Base-by-base conservation (phyloP, 495 filamentous ascomycete species). In the Neurospora intermedia region DNA sequence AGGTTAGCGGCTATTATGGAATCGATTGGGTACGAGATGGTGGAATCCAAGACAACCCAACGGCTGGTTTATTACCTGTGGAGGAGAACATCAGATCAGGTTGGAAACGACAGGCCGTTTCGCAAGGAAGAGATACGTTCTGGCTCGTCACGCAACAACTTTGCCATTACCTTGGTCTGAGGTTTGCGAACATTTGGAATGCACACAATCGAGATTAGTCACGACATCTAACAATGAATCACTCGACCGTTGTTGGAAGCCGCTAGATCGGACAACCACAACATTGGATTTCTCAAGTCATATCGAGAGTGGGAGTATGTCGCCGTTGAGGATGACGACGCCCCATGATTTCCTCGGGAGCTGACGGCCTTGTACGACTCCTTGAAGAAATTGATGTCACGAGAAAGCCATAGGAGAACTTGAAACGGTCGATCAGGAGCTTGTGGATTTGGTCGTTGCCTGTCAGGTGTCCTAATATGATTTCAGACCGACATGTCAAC, bases 31-130 rank as follows among this genome's bases (percentile, higher is more conserved):
- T 99, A 93, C 78, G 80, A 79, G 13, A 81, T 89, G 76, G 78
- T 84, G 5, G 83, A 88, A 73, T 86, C 85, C 79, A 97, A 97
- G 81, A 83, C 89, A 73, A 92, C 92, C 2, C 84, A 89, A 40
- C 97, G 97, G 80, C 85, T 99, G 71, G 89, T 94, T 42, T 98
- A 96, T 82, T 94, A 95, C 74, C 85, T 98, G 10, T 98, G 94
- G 94, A 86, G 82, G 77, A 82, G 73, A 76, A 77, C 75, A 39
- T 75, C 76, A 4, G 35, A 16, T 9, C 43, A 72, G 48, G 69
- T 77, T 23, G 78, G 43, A 23, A 40, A 73, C 73, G 82, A 46
- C 70, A 72, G 69, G 40, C 66, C 66, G 66, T 83, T 79, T 75
- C 82, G 75, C 46, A 98, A 97, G 80, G 87, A 89, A 73, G 90